A percentile compares a stretch with the other conserved stretches of the same genome.
Conservation (phyloP, 2,329 filamentous ascomycete species). For the Calonectria pauciramosa region DNA sequence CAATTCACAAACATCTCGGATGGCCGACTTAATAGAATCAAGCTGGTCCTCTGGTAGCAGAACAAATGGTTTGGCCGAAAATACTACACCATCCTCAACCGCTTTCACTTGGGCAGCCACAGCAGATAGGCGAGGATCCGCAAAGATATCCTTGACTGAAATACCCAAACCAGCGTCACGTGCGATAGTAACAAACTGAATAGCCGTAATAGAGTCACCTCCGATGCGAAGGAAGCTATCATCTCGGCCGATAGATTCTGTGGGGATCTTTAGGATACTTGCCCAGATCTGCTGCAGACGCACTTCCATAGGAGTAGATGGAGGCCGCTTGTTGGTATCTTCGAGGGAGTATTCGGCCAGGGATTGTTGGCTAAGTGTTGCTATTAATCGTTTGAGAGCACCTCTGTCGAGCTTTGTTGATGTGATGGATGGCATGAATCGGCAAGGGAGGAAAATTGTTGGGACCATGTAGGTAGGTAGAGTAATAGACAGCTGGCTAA, state of each 20-base stretch:
- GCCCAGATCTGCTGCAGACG: constrained; percentile 3
- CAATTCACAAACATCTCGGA: constrained; percentile 1
- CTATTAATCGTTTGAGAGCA: background rate
- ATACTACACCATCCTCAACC: background rate
- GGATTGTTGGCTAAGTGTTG: background rate
- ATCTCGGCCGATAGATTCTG: constrained; percentile 3
- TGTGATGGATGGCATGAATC: constrained; percentile 2
- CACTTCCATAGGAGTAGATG: background rate
- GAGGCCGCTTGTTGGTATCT: background rate
- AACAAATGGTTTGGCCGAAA: background rate
- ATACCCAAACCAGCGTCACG: background rate
- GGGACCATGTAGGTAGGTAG: background rate
- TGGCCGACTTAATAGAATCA: background rate
- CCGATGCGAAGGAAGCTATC: constrained; percentile 12
- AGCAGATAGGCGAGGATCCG: background rate
- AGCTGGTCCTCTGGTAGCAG: background rate
- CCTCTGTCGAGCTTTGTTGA: constrained; percentile 7
- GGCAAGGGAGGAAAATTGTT: background rate
- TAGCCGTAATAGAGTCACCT: constrained; percentile 9
- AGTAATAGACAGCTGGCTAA: background rate
- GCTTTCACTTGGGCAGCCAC: background rate
- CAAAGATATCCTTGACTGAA: constrained; percentile 10
- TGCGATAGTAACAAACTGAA: constrained; percentile 3
- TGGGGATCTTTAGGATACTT: background rate
- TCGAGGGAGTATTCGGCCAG: background rate